phyloP scores from a whole-genome alignment of 2,329 filamentous ascomycete genomes.

The Setomelanomma holmii region DNA sequence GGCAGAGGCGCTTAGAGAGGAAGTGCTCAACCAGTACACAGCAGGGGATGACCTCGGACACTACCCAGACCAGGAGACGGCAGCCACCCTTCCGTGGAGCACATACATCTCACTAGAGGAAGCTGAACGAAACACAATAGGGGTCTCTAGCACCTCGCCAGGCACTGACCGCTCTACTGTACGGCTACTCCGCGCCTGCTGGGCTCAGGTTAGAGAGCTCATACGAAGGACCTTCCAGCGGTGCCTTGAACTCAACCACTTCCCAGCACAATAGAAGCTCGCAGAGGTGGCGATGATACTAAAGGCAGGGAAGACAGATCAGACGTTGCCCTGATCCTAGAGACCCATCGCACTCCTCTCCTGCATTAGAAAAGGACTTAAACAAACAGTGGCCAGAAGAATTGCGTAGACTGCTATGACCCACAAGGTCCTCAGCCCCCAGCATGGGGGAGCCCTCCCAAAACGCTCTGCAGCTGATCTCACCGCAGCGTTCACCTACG shows the following conservation, averaged over 20 bases:
- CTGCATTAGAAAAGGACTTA: constrained; percentile 12
- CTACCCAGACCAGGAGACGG: too few species aligned
- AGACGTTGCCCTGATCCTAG: constrained; percentile 2
- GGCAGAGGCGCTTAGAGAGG: constrained; percentile 3
- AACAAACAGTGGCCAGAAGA: constrained; percentile 10
- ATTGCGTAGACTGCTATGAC: constrained; percentile 8
- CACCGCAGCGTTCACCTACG: constrained; percentile 7
- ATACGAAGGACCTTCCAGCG: constrained; percentile 1
- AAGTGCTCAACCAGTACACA: constrained; percentile 2
- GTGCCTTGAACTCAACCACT: constrained; percentile 8
- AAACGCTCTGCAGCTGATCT: constrained; percentile 12
- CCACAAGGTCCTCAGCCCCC: constrained; percentile 12
- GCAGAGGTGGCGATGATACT: constrained; percentile 12
- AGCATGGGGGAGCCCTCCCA: constrained; percentile 10
- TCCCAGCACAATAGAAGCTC: constrained; percentile 1
- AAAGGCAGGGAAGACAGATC: constrained; percentile 8
- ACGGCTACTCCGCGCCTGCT: not conserved
- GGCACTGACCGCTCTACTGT: not conserved
- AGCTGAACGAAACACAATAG: not conserved
- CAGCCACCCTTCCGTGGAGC: not conserved
- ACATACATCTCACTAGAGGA: constrained; percentile 2
- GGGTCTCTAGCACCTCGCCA: too few species aligned
- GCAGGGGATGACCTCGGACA: not conserved
- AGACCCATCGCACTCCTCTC: constrained; percentile 10
- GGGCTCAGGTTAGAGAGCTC: not conserved